Percentiles rank a stretch among this genome's conserved stretches.
Conservation (phyloP, 2,329 filamentous ascomycete genomes). For the Malbranchea zuffiana region DNA sequence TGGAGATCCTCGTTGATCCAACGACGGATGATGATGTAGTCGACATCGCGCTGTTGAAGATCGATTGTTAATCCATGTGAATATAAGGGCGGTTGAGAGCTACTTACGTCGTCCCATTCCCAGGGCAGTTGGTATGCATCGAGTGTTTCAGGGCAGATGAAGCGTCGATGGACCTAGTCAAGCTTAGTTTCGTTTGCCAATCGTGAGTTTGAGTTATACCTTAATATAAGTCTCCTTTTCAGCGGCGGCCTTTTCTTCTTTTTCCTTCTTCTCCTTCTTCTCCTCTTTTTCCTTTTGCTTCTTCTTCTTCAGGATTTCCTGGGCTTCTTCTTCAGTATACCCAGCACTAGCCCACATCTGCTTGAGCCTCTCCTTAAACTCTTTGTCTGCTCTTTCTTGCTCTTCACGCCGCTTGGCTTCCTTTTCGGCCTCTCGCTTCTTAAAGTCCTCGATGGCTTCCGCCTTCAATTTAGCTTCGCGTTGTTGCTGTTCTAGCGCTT, state of each 20-base stretch:
- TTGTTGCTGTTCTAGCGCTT: constrained; percentile 24
- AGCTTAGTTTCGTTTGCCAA: not conserved
- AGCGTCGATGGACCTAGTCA: constrained; percentile 34
- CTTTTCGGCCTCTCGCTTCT: constrained; percentile 41
- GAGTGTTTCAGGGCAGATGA: constrained; percentile 37
- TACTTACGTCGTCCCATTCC: constrained; percentile 38
- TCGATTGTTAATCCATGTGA: constrained; percentile 1
- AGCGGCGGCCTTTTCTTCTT: constrained; percentile 20
- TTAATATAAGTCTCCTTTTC: constrained; percentile 34
- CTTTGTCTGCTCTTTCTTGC: constrained; percentile 41
- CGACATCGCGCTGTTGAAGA: constrained; percentile 43
- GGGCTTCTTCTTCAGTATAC: constrained; percentile 34
- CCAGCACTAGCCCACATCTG: constrained; percentile 27
- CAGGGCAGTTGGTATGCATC: constrained; percentile 37
- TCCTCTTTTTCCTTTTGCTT: constrained; percentile 40
- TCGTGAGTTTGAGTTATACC: no score
- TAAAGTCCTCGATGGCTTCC: constrained; percentile 44
- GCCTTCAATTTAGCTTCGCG: constrained; percentile 35
- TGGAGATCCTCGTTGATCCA: constrained; percentile 63
- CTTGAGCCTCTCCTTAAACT: constrained; percentile 36
- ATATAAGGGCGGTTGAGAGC: not conserved
- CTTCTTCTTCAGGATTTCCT: constrained; percentile 40
- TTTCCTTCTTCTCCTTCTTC: constrained; percentile 17
- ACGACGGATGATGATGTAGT: constrained; percentile 61
- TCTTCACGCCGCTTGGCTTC: constrained; percentile 39